phyloP scores from a whole-genome alignment of 2,329 filamentous ascomycete species.

The Paecilomyces formosus region DNA sequence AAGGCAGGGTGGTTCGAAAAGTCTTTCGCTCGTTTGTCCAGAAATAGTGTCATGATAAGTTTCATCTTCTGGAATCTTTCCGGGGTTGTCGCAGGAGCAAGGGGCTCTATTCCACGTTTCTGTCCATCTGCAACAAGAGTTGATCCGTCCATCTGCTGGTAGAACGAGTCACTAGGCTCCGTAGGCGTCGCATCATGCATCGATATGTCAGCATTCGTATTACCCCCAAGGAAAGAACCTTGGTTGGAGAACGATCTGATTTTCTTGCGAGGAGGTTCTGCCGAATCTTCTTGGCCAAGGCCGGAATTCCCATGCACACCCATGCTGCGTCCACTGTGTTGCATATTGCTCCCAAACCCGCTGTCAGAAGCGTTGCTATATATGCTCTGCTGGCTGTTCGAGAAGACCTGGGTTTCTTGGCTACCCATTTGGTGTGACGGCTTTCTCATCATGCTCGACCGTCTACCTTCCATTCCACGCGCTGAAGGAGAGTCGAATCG shows the following conservation, averaged over 20 bases:
- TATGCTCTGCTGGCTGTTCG: slow-evolving; percentile 73
- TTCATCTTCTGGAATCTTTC: slow-evolving; percentile 74
- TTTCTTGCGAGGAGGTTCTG: slow-evolving; percentile 78
- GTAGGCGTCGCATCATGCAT: slow-evolving; percentile 37
- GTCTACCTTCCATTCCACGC: slow-evolving; percentile 55
- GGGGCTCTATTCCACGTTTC: slow-evolving; percentile 30
- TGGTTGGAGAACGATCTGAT: slow-evolving; percentile 51
- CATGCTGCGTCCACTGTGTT: slow-evolving; percentile 41
- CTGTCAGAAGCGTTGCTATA: slow-evolving; percentile 66
- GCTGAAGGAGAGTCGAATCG: slow-evolving; percentile 81
- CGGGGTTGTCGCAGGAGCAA: slow-evolving; percentile 48
- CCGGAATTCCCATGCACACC: slow-evolving; percentile 35
- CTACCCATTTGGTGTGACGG: slow-evolving; percentile 56
- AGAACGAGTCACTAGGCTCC: slow-evolving; percentile 41
- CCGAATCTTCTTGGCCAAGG: slow-evolving; percentile 46
- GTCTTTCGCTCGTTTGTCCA: slow-evolving; percentile 64
- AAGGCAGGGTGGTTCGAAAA: slow-evolving; percentile 70
- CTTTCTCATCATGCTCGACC: slow-evolving; percentile 62
- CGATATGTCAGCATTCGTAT: slow-evolving; percentile 24
- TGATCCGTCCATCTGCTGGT: slow-evolving; percentile 31
- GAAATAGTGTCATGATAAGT: slow-evolving; percentile 73
- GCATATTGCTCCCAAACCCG: slow-evolving; percentile 59
- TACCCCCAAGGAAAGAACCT: slow-evolving; percentile 26
- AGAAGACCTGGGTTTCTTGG: slow-evolving; percentile 58
- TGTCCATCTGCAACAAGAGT: slow-evolving; percentile 20